Evolutionary conservation across 2,329 filamentous ascomycete species (phyloP).

Genomic region (Cladosporium colombiae): DNA sequence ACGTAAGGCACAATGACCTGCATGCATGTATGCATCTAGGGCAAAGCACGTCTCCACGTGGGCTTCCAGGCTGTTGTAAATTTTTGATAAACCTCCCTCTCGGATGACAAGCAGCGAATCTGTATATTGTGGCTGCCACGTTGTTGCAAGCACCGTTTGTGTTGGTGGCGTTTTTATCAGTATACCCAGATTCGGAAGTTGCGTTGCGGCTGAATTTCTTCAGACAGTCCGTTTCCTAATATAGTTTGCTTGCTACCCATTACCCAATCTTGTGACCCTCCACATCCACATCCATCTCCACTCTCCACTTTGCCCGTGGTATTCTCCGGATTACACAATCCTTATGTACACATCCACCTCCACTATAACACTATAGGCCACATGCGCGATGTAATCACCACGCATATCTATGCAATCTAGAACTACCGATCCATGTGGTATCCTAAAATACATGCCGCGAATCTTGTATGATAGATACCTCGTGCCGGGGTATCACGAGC

Average conservation of each 20-base stretch:
- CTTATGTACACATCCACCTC: neutral
- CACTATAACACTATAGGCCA: neutral
- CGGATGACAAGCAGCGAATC: neutral
- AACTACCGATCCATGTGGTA: neutral
- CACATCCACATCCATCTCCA: neutral
- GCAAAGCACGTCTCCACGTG: neutral
- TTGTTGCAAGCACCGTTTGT: neutral
- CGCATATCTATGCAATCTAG: neutral
- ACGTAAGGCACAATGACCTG: slow-evolving; percentile 13
- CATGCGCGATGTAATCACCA: neutral
- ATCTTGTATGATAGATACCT: neutral
- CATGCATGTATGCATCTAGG: neutral
- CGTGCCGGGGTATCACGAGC: neutral
- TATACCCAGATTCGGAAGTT: neutral
- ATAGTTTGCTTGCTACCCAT: neutral
- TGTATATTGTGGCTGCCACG: neutral
- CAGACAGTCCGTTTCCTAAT: neutral
- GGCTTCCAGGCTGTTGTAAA: neutral
- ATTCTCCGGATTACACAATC: neutral
- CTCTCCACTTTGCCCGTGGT: neutral
- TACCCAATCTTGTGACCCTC: neutral
- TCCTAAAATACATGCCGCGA: neutral
- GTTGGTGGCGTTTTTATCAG: neutral
- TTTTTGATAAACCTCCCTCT: neutral
- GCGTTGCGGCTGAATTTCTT: neutral